phyloP scores from a whole-genome alignment of 345 rosid genomes.

The Salix arbutifolia region DNA sequence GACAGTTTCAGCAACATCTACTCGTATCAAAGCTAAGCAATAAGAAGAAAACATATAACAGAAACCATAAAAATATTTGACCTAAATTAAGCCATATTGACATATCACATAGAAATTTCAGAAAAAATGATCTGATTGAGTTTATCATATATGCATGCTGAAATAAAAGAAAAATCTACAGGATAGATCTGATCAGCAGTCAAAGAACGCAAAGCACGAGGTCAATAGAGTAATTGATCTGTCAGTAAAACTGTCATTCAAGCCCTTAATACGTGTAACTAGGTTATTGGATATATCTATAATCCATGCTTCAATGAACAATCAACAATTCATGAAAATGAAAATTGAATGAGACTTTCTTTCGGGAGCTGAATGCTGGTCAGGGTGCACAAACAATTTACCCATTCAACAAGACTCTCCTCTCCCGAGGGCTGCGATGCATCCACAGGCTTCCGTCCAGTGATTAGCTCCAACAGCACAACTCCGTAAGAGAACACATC shows the following conservation, averaged over 20 bases:
- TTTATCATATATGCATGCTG: not conserved
- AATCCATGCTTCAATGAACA: not conserved
- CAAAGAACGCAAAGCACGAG: not conserved
- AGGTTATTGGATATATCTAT: not conserved
- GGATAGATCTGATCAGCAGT: not conserved
- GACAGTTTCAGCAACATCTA: not conserved
- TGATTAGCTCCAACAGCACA: slow-evolving; percentile 86
- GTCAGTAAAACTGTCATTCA: not conserved
- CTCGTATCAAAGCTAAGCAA: not conserved
- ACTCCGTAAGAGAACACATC: slow-evolving; percentile 94
- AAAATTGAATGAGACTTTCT: not conserved
- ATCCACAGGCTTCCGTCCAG: slow-evolving; percentile 97
- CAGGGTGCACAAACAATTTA: slow-evolving; percentile 24
- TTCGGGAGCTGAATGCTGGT: not conserved
- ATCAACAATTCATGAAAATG: not conserved
- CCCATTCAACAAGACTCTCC: slow-evolving; percentile 99
- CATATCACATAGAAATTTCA: not conserved
- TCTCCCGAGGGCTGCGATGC: slow-evolving; percentile 80
- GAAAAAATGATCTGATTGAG: slow-evolving; percentile 1
- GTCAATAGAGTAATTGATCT: not conserved
- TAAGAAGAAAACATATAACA: not conserved
- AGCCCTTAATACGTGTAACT: not conserved
- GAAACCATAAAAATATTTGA: not conserved
- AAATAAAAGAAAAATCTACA: not conserved
- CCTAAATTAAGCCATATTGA: not conserved